phyloP scores from a whole-genome alignment of 768 basidiomycete species.

The Tremella yokohamensis region DNA sequence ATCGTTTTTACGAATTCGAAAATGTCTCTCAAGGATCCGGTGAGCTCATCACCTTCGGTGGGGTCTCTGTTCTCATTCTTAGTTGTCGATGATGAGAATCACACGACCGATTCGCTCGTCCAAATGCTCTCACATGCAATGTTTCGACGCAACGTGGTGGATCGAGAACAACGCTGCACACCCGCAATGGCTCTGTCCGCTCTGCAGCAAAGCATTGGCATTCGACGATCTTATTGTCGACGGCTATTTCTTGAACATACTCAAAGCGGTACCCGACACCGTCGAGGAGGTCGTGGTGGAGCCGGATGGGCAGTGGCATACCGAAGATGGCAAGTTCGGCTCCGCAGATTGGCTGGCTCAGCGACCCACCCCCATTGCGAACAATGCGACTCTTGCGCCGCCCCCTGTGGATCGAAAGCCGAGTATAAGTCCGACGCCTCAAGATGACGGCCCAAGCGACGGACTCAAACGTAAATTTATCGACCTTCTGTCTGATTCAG shows the following conservation, averaged over 20 bases:
- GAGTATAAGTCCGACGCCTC: constrained; percentile 1
- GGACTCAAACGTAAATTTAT: not conserved
- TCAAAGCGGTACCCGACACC: constrained; percentile 69
- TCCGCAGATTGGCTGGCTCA: constrained; percentile 62
- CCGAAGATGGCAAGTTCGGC: constrained; percentile 76
- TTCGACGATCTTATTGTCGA: constrained; percentile 83
- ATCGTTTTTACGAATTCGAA: constrained; percentile 84
- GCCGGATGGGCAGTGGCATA: constrained; percentile 94
- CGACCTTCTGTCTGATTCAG: constrained; percentile 1
- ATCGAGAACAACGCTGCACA: constrained; percentile 93
- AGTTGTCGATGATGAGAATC: constrained; percentile 85
- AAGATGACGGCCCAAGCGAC: not conserved
- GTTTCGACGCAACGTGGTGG: constrained; percentile 94
- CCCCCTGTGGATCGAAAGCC: not conserved
- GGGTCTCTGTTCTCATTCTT: constrained; percentile 4
- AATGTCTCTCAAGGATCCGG: constrained; percentile 90
- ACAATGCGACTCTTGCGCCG: too few species aligned
- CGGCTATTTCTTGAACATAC: constrained; percentile 83
- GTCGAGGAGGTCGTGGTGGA: constrained; percentile 93
- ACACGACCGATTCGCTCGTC: constrained; percentile 77
- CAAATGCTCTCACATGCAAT: constrained; percentile 84
- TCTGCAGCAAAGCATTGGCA: constrained; percentile 74
- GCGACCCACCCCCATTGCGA: not conserved
- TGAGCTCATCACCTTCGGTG: constrained; percentile 53
- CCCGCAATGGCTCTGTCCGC: constrained; percentile 79